These are phyloP conservation scores for Manihot esculenta DNA, from an alignment of 441 rosid genomes.

Conservation along the genomic window DNA sequence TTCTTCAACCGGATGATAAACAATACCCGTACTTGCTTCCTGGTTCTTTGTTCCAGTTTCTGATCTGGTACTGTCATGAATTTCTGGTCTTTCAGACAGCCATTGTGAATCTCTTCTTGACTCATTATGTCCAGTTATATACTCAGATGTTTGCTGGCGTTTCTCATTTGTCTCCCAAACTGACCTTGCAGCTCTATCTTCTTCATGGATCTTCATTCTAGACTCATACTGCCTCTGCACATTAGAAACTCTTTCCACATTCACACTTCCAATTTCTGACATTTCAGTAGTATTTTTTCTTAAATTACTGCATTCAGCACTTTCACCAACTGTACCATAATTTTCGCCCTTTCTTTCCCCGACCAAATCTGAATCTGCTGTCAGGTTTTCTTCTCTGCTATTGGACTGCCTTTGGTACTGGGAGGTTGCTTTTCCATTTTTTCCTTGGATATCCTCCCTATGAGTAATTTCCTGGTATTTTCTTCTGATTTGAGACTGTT, in stretches of 20 bases:
- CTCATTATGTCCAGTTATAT: slow-evolving; percentile 33
- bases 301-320: slow-evolving; percentile 26
- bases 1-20: slow-evolving; percentile 37
- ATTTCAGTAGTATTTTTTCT: slow-evolving; percentile 28
- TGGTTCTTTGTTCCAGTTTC: slow-evolving; percentile 41
- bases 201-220: slow-evolving; percentile 45
- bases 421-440: slow-evolving; percentile 37
- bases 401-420: slow-evolving; percentile 38
- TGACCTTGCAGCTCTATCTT: slow-evolving; percentile 36
- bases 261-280: slow-evolving; percentile 37
- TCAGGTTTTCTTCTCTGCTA: slow-evolving; percentile 40
- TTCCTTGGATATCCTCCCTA: slow-evolving; percentile 41
- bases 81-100: slow-evolving; percentile 33
- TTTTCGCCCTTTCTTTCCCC: slow-evolving; percentile 25
- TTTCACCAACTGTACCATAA: slow-evolving; percentile 12
- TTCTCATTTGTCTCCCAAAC: slow-evolving; percentile 31
- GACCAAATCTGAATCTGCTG: slow-evolving; percentile 25
- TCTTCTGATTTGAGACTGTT: slow-evolving; percentile 40
- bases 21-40: slow-evolving; percentile 31
- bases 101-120: slow-evolving; percentile 36
- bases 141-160: slow-evolving; percentile 36
- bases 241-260: slow-evolving; percentile 32
- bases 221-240: slow-evolving; percentile 45
- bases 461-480: slow-evolving; percentile 39
- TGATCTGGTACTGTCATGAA: slow-evolving; percentile 34